Percentiles rank a stretch among this genome's conserved stretches.
These are phyloP conservation scores for Scutellaria baicalensis DNA, from an alignment of 257 asterid species.

Conservation along the genomic window DNA sequence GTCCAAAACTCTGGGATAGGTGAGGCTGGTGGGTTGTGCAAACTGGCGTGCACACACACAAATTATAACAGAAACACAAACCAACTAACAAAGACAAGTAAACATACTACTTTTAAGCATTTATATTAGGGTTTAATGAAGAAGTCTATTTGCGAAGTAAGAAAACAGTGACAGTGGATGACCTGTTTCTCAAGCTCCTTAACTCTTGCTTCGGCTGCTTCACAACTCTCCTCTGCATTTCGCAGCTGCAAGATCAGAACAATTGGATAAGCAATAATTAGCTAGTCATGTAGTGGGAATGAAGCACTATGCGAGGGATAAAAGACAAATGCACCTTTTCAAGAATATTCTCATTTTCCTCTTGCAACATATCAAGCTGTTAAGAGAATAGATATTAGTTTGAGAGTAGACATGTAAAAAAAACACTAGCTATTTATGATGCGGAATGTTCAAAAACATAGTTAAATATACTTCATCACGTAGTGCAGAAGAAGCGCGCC, in stretches of 20 bases:
- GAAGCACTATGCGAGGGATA: constrained; percentile 4
- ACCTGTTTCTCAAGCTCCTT: constrained; percentile 99
- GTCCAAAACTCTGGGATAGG: not conserved
- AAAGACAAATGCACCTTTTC: constrained; percentile 54
- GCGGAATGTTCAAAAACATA: constrained; percentile 9
- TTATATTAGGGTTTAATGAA: constrained; percentile 7
- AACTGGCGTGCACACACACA: not conserved
- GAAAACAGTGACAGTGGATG: constrained; percentile 10
- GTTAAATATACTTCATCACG: constrained; percentile 63
- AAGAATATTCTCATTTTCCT: constrained; percentile 75
- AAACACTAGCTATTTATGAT: not conserved
- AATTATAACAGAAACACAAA: not conserved
- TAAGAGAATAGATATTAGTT: constrained; percentile 33
- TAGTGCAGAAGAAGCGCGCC: constrained; percentile 74
- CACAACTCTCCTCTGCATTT: constrained; percentile 62
- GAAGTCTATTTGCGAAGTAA: not conserved
- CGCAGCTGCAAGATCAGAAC: constrained; percentile 56
- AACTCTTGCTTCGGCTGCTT: constrained; percentile 87
- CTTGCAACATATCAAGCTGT: constrained; percentile 94
- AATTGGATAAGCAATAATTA: constrained; percentile 6
- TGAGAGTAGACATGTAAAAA: constrained; percentile 10
- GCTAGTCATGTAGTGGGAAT: constrained; percentile 5
- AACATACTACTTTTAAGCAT: not conserved
- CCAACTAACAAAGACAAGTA: not conserved
- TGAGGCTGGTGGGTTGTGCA: not conserved